Evolutionary conservation across 2,329 filamentous ascomycete genomes (phyloP), one percentile per base, ranked within the genome.

Genomic region (Botryotinia calthae): DNA sequence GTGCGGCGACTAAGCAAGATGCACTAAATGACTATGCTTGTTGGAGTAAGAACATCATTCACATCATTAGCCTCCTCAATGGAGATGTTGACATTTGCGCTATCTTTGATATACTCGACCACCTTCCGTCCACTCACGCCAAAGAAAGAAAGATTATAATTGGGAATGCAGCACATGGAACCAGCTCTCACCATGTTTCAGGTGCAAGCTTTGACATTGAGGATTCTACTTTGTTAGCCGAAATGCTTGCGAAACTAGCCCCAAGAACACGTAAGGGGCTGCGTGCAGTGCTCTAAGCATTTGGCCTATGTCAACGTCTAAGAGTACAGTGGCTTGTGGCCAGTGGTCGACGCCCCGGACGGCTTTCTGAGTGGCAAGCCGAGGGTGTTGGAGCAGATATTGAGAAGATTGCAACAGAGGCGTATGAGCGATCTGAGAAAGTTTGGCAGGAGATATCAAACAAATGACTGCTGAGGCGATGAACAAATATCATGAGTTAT

Each of bases 141-240:
- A 37, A 70, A 28, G 58, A 40, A 25, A 48, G 80, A 83, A 1
- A 76, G 85, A n/a, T 84, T 82, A 40, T 82, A 90, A 3, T 79
- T 87, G 89, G 89, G 14, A 89, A 91, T 76, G 88, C 89, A 0
- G 89, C 89, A 0, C 89, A 91, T 78, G 88, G 88, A 0, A 86
- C 87, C 44, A 86, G 87, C 0, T 89, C 89, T 0, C 85, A 88
- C 56, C 86, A 89, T 28, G 88, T 88, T 0, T 84, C 88, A 1
- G 88, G 88, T 2, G 85, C 86, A 0, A 87, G 86, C 1, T 84
- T 89, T 76, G 87, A 85, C 1, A 85, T 90, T 72, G 86, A 88
- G 74, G 86, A 88, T 73, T 81, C 80, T 87, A 80, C 80, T 20
- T 80, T 83, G 8, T 76, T 84, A 1, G 81, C 83, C 0, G 81